Evolutionary conservation across 75 land plant species (phyloP).

Genomic region (Isoetes taiwanensis): DNA sequence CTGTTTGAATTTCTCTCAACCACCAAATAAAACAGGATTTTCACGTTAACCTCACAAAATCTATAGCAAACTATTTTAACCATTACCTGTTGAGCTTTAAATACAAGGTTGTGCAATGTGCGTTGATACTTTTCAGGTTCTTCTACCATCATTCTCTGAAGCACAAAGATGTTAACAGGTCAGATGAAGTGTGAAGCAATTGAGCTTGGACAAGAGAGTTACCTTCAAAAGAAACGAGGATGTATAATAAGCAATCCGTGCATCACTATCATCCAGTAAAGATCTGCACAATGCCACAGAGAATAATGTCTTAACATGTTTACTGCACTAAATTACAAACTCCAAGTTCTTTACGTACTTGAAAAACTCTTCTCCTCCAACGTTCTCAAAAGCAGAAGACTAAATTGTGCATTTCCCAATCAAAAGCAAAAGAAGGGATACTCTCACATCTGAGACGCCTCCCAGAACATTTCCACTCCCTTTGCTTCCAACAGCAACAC

Average conservation of each 20-base stretch:
- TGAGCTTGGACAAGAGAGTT: conserved; percentile 1
- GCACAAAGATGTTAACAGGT: neutral
- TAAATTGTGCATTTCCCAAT: conserved; percentile 85
- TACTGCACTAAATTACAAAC: too few relatives aligned
- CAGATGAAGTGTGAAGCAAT: too few relatives aligned
- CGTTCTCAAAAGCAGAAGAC: conserved; percentile 65
- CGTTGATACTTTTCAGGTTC: conserved; percentile 87
- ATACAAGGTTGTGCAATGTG: conserved; percentile 80
- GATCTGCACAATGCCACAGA: too few relatives aligned
- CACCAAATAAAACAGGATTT: too few relatives aligned
- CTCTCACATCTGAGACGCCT: conserved; percentile 85
- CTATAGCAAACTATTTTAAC: neutral
- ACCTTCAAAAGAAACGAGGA: conserved; percentile 93
- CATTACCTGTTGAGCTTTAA: conserved; percentile 94
- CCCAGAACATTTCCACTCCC: conserved; percentile 84
- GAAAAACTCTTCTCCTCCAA: conserved; percentile 94
- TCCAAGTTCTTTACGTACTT: too few relatives aligned
- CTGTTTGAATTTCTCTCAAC: too few relatives aligned
- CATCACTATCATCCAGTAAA: conserved; percentile 88
- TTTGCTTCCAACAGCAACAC: conserved; percentile 93
- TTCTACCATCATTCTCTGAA: conserved; percentile 96
- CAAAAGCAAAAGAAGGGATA: conserved; percentile 73
- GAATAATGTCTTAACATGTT: too few relatives aligned
- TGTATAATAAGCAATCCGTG: conserved; percentile 94
- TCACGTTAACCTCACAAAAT: neutral